Conservation (phyloP, 148 eudicot species). For the Rhododendron molle region DNA sequence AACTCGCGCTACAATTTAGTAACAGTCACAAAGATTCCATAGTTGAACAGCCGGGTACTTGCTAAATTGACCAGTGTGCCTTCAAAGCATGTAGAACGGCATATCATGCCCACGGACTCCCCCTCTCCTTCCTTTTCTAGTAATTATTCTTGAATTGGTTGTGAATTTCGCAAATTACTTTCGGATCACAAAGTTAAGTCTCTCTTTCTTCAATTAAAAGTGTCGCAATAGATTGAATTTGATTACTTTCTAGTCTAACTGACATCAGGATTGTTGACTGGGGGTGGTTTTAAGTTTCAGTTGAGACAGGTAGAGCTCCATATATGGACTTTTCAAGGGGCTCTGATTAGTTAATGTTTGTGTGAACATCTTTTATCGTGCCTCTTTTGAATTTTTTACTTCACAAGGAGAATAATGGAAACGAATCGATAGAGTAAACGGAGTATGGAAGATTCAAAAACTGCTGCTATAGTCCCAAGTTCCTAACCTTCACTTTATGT, state of each 20-base stretch:
- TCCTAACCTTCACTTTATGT: not conserved
- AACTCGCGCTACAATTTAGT: not conserved
- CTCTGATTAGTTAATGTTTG: not conserved
- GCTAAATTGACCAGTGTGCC: not conserved
- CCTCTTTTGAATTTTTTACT: not conserved
- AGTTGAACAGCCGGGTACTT: not conserved
- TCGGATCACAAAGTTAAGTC: not conserved
- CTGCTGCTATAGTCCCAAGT: not conserved
- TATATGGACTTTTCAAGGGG: not conserved
- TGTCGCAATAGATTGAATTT: not conserved
- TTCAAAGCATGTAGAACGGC: not conserved
- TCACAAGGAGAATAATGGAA: not conserved
- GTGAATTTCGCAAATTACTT: not conserved
- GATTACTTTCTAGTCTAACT: not conserved
- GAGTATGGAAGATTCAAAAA: not conserved
- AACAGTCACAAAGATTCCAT: not conserved
- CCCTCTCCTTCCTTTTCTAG: not conserved
- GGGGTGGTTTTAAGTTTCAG: not conserved
- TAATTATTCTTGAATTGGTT: not conserved
- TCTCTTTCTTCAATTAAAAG: not conserved
- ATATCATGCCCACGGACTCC: not conserved
- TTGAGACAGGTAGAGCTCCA: not conserved
- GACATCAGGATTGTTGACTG: not conserved
- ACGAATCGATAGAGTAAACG: not conserved
- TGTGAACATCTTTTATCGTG: not conserved